Conservation (phyloP, 306 rosid genomes). For the Cucurbita maxima region DNA sequence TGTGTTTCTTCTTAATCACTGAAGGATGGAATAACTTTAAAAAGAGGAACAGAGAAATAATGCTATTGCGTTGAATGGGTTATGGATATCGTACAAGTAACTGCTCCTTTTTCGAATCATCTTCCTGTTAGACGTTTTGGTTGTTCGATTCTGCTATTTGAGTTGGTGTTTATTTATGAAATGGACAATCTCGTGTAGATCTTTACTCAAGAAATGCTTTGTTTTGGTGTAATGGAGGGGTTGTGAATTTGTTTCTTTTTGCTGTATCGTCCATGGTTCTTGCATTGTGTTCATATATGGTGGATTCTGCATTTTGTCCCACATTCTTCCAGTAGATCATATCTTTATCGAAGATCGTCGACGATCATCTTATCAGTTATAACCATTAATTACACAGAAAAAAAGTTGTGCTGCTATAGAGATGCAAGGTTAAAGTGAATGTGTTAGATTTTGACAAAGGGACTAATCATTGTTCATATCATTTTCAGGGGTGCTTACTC, state of each 20-base stretch:
- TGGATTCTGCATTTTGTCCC: not conserved
- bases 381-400: not conserved
- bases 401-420: not conserved
- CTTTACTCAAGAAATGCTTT: not conserved
- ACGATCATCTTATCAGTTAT: not conserved
- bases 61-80: slow-evolving; percentile 19
- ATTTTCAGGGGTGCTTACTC: slow-evolving; percentile 29
- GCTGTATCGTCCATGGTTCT: not conserved
- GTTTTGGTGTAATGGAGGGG: not conserved
- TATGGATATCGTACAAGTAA: slow-evolving; percentile 29
- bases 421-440: not conserved
- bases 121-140: slow-evolving; percentile 12
- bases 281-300: not conserved
- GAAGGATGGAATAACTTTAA: not conserved
- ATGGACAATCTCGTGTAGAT: not conserved
- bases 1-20: not conserved
- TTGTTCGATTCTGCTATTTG: not conserved
- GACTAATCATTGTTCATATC: slow-evolving; percentile 8
- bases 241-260: not conserved
- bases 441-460: slow-evolving; percentile 9
- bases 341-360: not conserved
- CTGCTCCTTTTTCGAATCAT: slow-evolving; percentile 16
- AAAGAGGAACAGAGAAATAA: not conserved
- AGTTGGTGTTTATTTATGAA: not conserved
- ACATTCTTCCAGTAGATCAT: not conserved